phyloP scores from a whole-genome alignment of 257 asterid species.

The Pogostemon cablin region DNA sequence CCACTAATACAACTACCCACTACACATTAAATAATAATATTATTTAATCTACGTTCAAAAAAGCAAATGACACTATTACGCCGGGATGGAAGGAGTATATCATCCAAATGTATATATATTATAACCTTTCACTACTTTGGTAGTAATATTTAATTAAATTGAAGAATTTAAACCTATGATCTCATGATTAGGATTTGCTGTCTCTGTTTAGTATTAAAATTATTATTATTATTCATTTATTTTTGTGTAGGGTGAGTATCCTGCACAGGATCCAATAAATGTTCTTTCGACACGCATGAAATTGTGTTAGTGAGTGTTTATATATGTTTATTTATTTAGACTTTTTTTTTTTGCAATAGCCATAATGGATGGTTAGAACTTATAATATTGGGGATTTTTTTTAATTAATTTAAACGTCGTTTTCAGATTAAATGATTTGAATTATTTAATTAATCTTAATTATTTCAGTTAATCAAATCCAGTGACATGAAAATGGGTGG shows the following conservation, averaged over 20 bases:
- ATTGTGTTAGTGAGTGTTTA: slow-evolving; percentile 14
- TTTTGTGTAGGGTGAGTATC: not conserved
- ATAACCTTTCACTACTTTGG: slow-evolving; percentile 1
- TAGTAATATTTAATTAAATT: not conserved
- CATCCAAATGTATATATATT: not conserved
- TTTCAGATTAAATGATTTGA: slow-evolving; percentile 41
- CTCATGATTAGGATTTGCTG: slow-evolving; percentile 5
- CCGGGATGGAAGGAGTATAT: no score
- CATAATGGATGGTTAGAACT: slow-evolving; percentile 15
- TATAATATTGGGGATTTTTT: not conserved
- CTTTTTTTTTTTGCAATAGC: not conserved
- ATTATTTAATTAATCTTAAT: slow-evolving; percentile 34
- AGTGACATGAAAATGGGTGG: slow-evolving; percentile 30
- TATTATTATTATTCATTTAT: not conserved
- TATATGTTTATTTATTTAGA: not conserved
- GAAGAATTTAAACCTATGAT: not conserved
- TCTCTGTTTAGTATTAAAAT: not conserved
- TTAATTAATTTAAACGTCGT: slow-evolving; percentile 29
- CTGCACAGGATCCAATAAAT: slow-evolving; percentile 39
- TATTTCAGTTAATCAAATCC: slow-evolving; percentile 31
- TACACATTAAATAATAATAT: no score
- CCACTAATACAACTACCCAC: no score
- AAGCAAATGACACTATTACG: no score
- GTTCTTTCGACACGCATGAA: slow-evolving; percentile 48
- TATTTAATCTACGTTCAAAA: no score